Percentiles rank a stretch among this genome's conserved stretches.
These are phyloP conservation scores for Chaetothyriales sp. DNA, from an alignment of 2,329 filamentous ascomycete species.

Conservation along the genomic window DNA sequence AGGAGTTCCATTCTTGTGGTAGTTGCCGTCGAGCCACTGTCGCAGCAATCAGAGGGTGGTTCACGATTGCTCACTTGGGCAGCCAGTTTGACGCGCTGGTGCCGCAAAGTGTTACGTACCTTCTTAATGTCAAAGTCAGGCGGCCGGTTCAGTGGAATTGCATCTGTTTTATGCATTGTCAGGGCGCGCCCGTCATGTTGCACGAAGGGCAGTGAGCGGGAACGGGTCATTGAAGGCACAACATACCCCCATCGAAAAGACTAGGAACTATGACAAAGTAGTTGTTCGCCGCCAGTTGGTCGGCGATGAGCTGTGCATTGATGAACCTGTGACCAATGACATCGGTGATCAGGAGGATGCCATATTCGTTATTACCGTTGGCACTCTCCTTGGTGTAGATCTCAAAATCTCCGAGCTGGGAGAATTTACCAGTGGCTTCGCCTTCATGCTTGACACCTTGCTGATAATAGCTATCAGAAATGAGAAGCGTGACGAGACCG, in stretches of 20 bases:
- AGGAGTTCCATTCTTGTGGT: constrained; percentile 15
- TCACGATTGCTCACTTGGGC: too few species aligned
- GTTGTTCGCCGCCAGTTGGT: constrained; percentile 60
- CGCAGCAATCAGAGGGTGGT: too few species aligned
- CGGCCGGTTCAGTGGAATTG: constrained; percentile 41
- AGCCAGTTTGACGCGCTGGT: too few species aligned
- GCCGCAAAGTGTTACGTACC: too few species aligned
- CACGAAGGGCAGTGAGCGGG: too few species aligned
- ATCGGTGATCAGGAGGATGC: constrained; percentile 32
- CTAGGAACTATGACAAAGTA: constrained; percentile 58
- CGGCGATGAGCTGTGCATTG: constrained; percentile 54
- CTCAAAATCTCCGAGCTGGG: constrained; percentile 34
- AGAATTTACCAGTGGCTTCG: constrained; percentile 33
- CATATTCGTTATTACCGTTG: background rate
- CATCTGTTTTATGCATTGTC: constrained; percentile 27
- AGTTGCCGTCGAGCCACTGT: constrained; percentile 32
- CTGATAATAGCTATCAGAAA: background rate
- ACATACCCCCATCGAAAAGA: constrained; percentile 45
- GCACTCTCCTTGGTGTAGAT: constrained; percentile 34
- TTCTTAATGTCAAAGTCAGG: constrained; percentile 36
- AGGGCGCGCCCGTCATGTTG: too few species aligned
- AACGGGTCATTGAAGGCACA: too few species aligned
- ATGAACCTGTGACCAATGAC: constrained; percentile 44
- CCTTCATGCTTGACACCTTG: constrained; percentile 38
- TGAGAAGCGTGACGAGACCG: too few species aligned